These are phyloP conservation scores for Fusarium buxicola DNA, from an alignment of 2,329 filamentous ascomycete genomes.

Conservation along the genomic window DNA sequence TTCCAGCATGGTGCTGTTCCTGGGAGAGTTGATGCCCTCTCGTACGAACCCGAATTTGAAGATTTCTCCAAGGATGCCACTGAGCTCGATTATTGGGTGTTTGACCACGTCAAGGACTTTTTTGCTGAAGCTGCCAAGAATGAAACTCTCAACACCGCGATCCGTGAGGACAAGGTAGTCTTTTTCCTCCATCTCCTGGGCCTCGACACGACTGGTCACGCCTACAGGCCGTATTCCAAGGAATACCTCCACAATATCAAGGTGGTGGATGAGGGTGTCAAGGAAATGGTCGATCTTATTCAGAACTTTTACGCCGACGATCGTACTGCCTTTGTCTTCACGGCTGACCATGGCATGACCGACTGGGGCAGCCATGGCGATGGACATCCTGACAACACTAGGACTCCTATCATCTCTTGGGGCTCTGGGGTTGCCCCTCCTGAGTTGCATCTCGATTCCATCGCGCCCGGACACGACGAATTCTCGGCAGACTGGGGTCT, in stretches of 20 bases:
- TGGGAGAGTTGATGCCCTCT: constrained; percentile 87
- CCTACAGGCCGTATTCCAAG: constrained; percentile 88
- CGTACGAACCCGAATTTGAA: constrained; percentile 85
- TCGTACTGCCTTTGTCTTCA: constrained; percentile 95
- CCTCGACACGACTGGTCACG: constrained; percentile 89
- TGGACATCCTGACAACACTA: constrained; percentile 95
- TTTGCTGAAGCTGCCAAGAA: constrained; percentile 86
- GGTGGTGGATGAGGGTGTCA: constrained; percentile 89
- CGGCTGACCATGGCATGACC: constrained; percentile 98
- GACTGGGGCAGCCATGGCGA: constrained; percentile 99
- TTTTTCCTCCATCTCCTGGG: constrained; percentile 97
- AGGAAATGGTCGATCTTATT: constrained; percentile 83
- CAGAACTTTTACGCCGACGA: constrained; percentile 86
- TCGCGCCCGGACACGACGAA: constrained; percentile 87
- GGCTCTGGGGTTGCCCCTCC: constrained; percentile 90
- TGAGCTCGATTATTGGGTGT: constrained; percentile 92
- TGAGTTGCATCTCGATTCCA: constrained; percentile 61
- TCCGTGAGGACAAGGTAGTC: constrained; percentile 87
- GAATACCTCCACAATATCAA: constrained; percentile 97
- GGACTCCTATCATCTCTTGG: constrained; percentile 93
- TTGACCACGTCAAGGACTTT: constrained; percentile 89
- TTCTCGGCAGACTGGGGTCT: constrained; percentile 92
- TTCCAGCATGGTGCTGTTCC: constrained; percentile 93
- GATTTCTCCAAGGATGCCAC: constrained; percentile 89
- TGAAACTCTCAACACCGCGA: constrained; percentile 74